phyloP scores from a whole-genome alignment of 1,139 yeast species.

The Kurtzmaniella quercitrusa region DNA sequence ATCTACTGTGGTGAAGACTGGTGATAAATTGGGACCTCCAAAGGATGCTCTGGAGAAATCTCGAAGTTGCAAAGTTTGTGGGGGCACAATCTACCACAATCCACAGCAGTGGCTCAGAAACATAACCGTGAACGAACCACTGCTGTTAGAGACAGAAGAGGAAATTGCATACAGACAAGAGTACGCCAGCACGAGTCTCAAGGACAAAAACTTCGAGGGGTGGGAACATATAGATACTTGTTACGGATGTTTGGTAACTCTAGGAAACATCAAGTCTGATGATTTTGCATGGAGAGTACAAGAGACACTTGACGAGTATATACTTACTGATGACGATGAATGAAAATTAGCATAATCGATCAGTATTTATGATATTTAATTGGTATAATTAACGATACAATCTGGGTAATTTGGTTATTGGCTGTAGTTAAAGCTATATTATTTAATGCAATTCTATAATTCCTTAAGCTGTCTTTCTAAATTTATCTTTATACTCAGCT shows the following conservation, averaged over 20 bases:
- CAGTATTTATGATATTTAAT: too few species aligned
- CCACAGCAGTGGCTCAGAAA: constrained; percentile 68
- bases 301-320: constrained; percentile 36
- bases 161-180: constrained; percentile 35
- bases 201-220: constrained; percentile 2
- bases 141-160: constrained; percentile 45
- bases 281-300: constrained; percentile 39
- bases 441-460: background rate
- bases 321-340: constrained; percentile 39
- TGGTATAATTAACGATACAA: too few species aligned
- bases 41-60: constrained; percentile 11
- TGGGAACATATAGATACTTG: constrained; percentile 41
- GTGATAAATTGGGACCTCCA: constrained; percentile 69
- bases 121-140: constrained; percentile 65
- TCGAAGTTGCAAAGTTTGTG: constrained; percentile 50
- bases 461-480: background rate
- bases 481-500: constrained; percentile 28
- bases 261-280: constrained; percentile 39
- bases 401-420: too few species aligned
- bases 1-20: constrained; percentile 89
- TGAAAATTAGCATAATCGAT: too few species aligned
- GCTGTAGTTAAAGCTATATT: too few species aligned
- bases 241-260: constrained; percentile 73
- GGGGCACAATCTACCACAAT: constrained; percentile 45
- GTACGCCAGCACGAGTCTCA: constrained; percentile 10